Base-by-base conservation (phyloP, 108 stramenopile species). In the Bacterosira constricta region DNA sequence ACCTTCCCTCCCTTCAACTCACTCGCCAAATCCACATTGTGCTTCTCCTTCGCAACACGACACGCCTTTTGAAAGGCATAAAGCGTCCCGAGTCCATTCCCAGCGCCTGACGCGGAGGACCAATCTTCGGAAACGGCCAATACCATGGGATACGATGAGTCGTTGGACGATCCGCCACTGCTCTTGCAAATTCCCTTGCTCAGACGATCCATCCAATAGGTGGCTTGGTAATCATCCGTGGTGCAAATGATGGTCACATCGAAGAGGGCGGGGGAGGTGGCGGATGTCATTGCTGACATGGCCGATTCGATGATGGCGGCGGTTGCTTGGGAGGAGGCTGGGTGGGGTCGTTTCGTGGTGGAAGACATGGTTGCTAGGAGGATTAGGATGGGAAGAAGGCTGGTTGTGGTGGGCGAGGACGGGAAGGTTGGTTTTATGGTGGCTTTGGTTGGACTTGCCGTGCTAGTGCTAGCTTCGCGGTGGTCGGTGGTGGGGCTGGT, bases 211-310 rank as follows among this genome's bases (percentile, higher is more conserved):
- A 94, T 98, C 98, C 98, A 99, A 77, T 97, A 99, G 25, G 84
- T 77, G n/a, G 98, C 98, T 74, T 99, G 97, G 47, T 88, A 81
- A 51, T 96, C 93, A 72, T 96, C 96, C 18, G 95, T 95, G 23
- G 94, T 96, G 82, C 98, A 99, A 52, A 98, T 89, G 63, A 99
- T 96, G 59, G 96, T 92, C 30, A 97, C 96, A 70, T 98, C 96
- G 79, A 89, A 99, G 26, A 85, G 60, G 63, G 88, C 70, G 10
- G 69, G 74, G 15, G 66, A 49, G 54, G 85, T 46, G 20, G 83
- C 53, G 38, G 77, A 26, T 42, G 88, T 92, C 85, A 95, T 95
- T 63, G 88, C 88, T 45, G 71, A 53, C 61, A 95, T 85, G 71
- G 91, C 90, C 23, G 80, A 83, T 63, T 89, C 82, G 54, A 93